Evolutionary conservation across 2,329 filamentous ascomycete genomes (phyloP).

Genomic region (Paecilomyces fulvus): DNA sequence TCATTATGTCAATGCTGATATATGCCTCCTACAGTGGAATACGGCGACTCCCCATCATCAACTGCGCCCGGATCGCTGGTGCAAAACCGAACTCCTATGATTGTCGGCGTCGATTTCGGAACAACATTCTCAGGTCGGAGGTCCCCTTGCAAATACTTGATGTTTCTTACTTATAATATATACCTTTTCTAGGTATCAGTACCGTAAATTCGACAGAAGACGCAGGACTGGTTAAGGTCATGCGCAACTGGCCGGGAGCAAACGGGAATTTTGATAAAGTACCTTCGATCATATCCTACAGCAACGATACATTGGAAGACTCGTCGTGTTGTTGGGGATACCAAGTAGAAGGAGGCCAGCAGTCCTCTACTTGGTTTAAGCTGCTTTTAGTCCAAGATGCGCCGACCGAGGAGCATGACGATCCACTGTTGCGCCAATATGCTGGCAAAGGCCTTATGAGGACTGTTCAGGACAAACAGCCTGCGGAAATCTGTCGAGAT

Average conservation of each 20-base stretch:
- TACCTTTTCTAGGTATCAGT: neutral
- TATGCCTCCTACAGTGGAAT: neutral
- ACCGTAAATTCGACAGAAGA: neutral
- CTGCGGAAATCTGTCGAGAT: neutral
- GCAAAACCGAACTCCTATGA: neutral
- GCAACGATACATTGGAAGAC: neutral
- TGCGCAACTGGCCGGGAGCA: neutral
- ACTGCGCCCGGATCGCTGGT: neutral
- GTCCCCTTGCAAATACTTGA: neutral
- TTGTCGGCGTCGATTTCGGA: constrained; percentile 4
- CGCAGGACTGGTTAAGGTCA: neutral
- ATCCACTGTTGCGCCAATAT: neutral
- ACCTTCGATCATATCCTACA: neutral
- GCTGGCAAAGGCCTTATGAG: neutral
- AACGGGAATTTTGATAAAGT: neutral
- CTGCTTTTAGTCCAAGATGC: neutral
- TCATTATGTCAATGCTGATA: neutral
- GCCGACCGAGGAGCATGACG: neutral
- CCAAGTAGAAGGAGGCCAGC: neutral
- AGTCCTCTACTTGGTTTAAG: neutral
- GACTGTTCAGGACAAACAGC: neutral
- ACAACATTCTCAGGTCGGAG: constrained; percentile 4
- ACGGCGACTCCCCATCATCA: neutral
- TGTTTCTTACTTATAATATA: neutral
- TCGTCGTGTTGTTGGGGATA: neutral